Percentiles rank a stretch among this genome's conserved stretches.
These are phyloP conservation scores for Primulina tabacum DNA, from an alignment of 257 asterid species.

Conservation along the genomic window DNA sequence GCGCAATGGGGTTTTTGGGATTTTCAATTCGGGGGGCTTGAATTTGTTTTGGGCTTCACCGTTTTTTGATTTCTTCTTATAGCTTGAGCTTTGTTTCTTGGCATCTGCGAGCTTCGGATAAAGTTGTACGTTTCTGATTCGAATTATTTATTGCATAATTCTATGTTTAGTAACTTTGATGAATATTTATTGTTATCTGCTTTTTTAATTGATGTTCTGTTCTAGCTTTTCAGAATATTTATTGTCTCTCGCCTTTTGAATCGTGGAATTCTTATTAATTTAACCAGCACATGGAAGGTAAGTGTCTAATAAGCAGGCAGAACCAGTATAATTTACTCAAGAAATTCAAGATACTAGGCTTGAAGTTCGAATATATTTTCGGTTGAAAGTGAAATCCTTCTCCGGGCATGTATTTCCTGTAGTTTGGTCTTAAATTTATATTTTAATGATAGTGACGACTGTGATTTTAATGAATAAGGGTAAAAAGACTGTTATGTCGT, in stretches of 20 bases:
- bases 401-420: not conserved
- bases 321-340: not conserved
- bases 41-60: constrained; percentile 16
- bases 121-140: constrained; percentile 31
- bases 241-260: not conserved
- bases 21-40: constrained; percentile 26
- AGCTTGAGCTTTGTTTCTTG: constrained; percentile 20
- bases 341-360: not conserved
- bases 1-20: constrained; percentile 14
- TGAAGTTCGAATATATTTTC: constrained; percentile 12
- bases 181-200: not conserved
- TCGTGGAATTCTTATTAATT: constrained; percentile 2
- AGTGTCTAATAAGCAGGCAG: not conserved
- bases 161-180: not conserved
- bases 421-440: not conserved
- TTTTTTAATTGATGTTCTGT: constrained; percentile 5
- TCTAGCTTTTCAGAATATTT: constrained; percentile 10
- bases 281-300: constrained; percentile 3
- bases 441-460: not conserved
- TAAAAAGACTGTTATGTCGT: not conserved
- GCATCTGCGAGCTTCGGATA: constrained; percentile 24
- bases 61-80: constrained; percentile 25
- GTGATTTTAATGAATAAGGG: not conserved
- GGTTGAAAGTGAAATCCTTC: not conserved
- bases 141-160: not conserved